These are phyloP conservation scores for Metschnikowia amazonensis DNA, from an alignment of 805 yeast genomes.

Conservation along the genomic window DNA sequence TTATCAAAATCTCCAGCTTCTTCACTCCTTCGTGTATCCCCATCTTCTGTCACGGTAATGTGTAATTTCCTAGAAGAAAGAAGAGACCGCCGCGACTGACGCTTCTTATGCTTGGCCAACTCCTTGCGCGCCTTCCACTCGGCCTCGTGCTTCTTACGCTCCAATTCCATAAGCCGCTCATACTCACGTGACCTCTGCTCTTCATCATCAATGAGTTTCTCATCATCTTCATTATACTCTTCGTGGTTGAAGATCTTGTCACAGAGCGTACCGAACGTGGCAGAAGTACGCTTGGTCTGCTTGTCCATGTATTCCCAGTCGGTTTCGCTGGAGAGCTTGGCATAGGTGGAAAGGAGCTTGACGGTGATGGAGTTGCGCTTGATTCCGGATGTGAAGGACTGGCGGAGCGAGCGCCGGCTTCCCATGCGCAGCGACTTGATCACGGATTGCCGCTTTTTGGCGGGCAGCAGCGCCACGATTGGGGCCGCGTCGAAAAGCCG, in stretches of 20 bases:
- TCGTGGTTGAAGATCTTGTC: constrained; percentile 76
- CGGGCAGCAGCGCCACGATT: neutral
- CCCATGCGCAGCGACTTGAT: constrained; percentile 24
- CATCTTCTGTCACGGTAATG: constrained; percentile 36
- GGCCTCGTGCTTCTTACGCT: constrained; percentile 49
- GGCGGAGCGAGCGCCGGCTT: constrained; percentile 35
- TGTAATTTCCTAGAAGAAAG: constrained; percentile 36
- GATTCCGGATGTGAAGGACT: constrained; percentile 44
- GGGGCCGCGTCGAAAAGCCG: constrained; percentile 9
- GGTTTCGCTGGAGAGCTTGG: constrained; percentile 59
- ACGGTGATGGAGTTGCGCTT: constrained; percentile 69
- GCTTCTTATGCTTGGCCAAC: constrained; percentile 43
- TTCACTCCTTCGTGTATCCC: no score
- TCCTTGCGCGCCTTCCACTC: constrained; percentile 46
- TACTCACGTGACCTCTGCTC: constrained; percentile 41
- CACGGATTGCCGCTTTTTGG: constrained; percentile 25
- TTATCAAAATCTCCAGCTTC: no score
- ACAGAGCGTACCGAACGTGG: constrained; percentile 73
- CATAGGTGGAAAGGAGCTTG: constrained; percentile 66
- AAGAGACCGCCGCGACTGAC: constrained; percentile 40
- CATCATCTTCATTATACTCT: constrained; percentile 47
- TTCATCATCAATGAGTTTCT: constrained; percentile 39
- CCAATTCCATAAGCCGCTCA: constrained; percentile 46
- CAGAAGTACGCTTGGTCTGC: constrained; percentile 71
- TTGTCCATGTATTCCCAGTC: constrained; percentile 69